Evolutionary conservation across 2,329 filamentous ascomycete species (phyloP).

Genomic region (Cryphonectria radicalis): DNA sequence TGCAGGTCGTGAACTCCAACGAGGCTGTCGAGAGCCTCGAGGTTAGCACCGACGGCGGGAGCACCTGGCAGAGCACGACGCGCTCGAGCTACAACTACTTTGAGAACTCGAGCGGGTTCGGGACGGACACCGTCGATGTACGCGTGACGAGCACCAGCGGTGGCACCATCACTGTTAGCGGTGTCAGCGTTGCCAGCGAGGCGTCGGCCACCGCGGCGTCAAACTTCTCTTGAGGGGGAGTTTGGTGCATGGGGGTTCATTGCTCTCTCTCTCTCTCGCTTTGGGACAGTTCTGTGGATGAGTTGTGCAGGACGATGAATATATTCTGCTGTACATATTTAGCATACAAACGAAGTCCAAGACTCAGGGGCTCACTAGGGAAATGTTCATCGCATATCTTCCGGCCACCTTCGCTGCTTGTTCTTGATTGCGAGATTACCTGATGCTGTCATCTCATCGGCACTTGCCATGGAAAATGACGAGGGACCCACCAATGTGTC

Average conservation of each 20-base stretch:
- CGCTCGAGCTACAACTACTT: conserved; percentile 65
- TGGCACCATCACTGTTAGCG: conserved; percentile 53
- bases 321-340: conserved; percentile 24
- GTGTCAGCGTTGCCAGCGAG: conserved; percentile 48
- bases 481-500: not conserved
- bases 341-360: not conserved
- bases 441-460: not conserved
- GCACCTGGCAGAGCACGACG: conserved; percentile 60
- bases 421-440: not conserved
- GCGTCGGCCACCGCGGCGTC: conserved; percentile 37
- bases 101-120: conserved; percentile 61
- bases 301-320: not conserved
- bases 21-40: conserved; percentile 59
- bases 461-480: not conserved
- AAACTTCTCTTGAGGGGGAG: conserved; percentile 37
- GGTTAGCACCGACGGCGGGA: conserved; percentile 63
- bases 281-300: not conserved
- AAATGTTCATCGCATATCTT: not conserved
- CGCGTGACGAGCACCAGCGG: conserved; percentile 59
- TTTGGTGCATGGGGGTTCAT: too few relatives aligned
- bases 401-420: not conserved
- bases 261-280: not conserved
- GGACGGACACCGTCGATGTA: conserved; percentile 57
- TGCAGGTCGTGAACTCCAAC: conserved; percentile 69
- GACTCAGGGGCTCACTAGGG: not conserved